Conservation (phyloP, 2,329 filamentous ascomycete species). For the Diaporthe citriasiana region DNA sequence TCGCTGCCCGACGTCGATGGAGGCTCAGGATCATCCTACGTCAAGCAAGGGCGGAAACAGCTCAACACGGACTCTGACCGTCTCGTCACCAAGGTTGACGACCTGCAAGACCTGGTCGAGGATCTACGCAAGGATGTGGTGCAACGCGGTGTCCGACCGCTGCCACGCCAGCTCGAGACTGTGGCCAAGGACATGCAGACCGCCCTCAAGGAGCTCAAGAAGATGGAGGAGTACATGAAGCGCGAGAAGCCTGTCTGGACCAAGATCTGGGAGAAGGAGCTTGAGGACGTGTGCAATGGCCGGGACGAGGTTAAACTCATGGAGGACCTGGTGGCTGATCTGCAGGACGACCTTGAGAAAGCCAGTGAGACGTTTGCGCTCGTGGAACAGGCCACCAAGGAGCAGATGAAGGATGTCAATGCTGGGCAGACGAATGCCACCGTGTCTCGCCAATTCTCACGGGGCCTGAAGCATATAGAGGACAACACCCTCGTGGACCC, state of each 20-base stretch:
- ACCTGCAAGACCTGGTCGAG: constrained; percentile 96
- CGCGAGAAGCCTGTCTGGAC: constrained; percentile 97
- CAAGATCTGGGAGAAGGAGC: constrained; percentile 98
- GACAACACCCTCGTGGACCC: constrained; percentile 72
- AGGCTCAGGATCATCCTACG: constrained; percentile 86
- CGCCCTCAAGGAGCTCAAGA: constrained; percentile 89
- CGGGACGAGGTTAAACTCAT: constrained; percentile 95
- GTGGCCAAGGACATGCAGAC: constrained; percentile 90
- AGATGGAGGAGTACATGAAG: constrained; percentile 92
- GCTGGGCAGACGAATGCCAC: constrained; percentile 64
- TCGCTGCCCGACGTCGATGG: constrained; percentile 79
- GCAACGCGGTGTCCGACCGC: constrained; percentile 87
- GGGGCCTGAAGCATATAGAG: constrained; percentile 67
- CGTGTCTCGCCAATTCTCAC: constrained; percentile 64
- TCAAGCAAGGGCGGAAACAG: constrained; percentile 87
- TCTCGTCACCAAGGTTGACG: constrained; percentile 92
- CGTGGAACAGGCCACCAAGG: constrained; percentile 98
- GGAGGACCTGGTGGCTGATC: constrained; percentile 92
- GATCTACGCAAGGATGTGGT: constrained; percentile 98
- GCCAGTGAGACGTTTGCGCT: constrained; percentile 93
- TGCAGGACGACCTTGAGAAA: constrained; percentile 96
- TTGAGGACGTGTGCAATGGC: constrained; percentile 96
- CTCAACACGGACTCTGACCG: constrained; percentile 90
- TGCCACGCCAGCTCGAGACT: constrained; percentile 89
- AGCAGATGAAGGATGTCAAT: constrained; percentile 86